Evolutionary conservation across 176 grass and related monocot genomes (phyloP), one percentile per base, ranked within the genome.

Genomic region (Paspalum vaginatum): DNA sequence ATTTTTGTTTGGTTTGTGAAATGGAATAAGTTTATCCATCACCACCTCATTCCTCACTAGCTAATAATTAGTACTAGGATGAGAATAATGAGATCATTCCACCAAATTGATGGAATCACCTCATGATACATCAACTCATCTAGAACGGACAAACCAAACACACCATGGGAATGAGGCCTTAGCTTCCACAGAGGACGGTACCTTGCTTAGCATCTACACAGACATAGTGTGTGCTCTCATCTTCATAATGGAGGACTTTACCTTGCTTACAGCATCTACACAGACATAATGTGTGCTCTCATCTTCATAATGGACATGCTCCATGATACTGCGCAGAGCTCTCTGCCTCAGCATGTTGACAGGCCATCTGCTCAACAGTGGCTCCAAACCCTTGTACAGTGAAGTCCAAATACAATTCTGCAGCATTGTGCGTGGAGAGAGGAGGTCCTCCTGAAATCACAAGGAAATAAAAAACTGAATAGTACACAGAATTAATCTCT

Each of bases 241-340:
- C 93, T 75, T 95, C 93, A 43, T 95, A 95, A 74, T 95, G n/a
- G n/a, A n/a, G n/a, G n/a, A n/a, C n/a, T 25, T 45, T 76, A 90
- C 92, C 83, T 94, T 94, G 77, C 77, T 91, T 5, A 94, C 68
- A 21, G 92, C 9, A 63, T 84, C 75, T 46, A 92, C 53, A 73
- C 89, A 95, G 59, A 95, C 37, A 59, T 95, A 89, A 37, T 84
- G 69, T 6, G 81, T 92, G 58, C 88, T 95, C 4, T 83, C 87
- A 44, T 92, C 93, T 76, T 95, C 93, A 38, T 95, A 95, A 74
- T 95, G 89, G 78, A 95, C 90, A 70, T 92, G 93, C 60, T 92
- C 80, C 52, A 90, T 95, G 41, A 83, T 81, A 9, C 61, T 90
- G 11, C 20, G 39, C 47, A 90, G 6, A 74, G 93, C 87, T 46